Conservation (phyloP, 2,329 filamentous ascomycete species). For the Dichotomopilus funicola region DNA sequence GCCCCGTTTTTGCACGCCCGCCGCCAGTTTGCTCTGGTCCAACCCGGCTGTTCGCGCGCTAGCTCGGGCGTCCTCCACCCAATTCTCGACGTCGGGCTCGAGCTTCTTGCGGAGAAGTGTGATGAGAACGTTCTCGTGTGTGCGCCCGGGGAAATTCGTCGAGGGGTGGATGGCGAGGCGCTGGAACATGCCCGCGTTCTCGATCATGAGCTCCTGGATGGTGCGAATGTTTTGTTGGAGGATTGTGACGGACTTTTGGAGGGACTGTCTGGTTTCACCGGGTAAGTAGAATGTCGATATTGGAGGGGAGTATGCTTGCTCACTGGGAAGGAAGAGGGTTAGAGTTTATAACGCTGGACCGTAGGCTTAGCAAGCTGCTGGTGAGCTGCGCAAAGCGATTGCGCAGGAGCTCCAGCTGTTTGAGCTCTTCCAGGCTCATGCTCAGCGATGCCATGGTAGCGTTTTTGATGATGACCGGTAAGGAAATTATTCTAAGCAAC, state of each 20-base stretch:
- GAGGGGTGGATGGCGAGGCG: conserved; percentile 69
- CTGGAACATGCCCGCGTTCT: conserved; percentile 61
- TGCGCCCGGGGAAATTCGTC: conserved; percentile 66
- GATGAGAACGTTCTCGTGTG: conserved; percentile 58
- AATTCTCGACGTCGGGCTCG: conserved; percentile 68
- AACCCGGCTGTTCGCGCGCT: conserved; percentile 33
- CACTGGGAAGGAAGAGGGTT: conserved; percentile 64
- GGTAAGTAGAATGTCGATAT: not conserved
- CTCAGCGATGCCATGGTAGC: conserved; percentile 39
- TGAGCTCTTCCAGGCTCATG: conserved; percentile 53
- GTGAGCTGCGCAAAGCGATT: conserved; percentile 62
- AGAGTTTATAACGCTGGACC: conserved; percentile 52
- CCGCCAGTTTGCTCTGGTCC: conserved; percentile 25
- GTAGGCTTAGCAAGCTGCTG: conserved; percentile 60
- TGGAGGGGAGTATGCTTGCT: conserved; percentile 16
- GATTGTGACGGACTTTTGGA: conserved; percentile 66
- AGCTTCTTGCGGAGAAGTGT: conserved; percentile 76
- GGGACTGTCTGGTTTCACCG: conserved; percentile 38
- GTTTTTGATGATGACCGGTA: not conserved
- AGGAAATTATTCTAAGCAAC: too few species aligned
- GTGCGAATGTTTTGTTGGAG: conserved; percentile 63
- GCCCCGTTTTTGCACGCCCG: conserved; percentile 19
- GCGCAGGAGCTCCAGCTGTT: conserved; percentile 64
- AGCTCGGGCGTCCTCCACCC: conserved; percentile 58
- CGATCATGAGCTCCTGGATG: conserved; percentile 57